These are phyloP conservation scores for Lasiosphaeria miniovina DNA, from an alignment of 495 filamentous ascomycete genomes.

Conservation along the genomic window DNA sequence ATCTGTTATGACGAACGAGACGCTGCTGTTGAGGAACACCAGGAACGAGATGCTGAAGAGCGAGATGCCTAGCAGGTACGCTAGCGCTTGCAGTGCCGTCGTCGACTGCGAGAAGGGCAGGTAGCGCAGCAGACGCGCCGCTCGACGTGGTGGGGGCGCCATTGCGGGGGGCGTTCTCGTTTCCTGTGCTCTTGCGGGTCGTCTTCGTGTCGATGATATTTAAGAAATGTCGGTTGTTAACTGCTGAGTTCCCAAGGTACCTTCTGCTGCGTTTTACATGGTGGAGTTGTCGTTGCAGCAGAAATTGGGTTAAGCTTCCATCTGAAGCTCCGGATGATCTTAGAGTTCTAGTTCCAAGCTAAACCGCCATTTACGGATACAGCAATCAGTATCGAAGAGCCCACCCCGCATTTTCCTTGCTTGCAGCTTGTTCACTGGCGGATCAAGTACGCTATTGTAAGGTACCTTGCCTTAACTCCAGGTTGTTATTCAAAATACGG, in stretches of 20 bases:
- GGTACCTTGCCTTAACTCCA: too few relatives aligned
- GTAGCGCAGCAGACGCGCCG: constrained; percentile 35
- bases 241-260: not conserved
- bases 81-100: constrained; percentile 68
- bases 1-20: constrained; percentile 93
- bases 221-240: not conserved
- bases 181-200: not conserved
- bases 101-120: constrained; percentile 57
- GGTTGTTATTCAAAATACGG: too few relatives aligned
- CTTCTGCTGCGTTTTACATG: not conserved
- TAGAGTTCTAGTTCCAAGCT: too few relatives aligned
- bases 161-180: constrained; percentile 5
- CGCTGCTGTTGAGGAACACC: constrained; percentile 91
- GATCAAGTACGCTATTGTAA: too few relatives aligned
- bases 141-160: constrained; percentile 19
- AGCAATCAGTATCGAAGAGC: too few relatives aligned
- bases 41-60: constrained; percentile 96
- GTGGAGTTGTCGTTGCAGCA: not conserved
- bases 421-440: too few relatives aligned
- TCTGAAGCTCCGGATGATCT: too few relatives aligned
- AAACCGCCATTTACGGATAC: too few relatives aligned
- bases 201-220: not conserved
- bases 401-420: too few relatives aligned
- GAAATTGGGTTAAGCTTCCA: too few relatives aligned
- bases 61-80: constrained; percentile 85